phyloP scores from a whole-genome alignment of 2,329 filamentous ascomycete genomes.

The Lasiodiplodia sp. region DNA sequence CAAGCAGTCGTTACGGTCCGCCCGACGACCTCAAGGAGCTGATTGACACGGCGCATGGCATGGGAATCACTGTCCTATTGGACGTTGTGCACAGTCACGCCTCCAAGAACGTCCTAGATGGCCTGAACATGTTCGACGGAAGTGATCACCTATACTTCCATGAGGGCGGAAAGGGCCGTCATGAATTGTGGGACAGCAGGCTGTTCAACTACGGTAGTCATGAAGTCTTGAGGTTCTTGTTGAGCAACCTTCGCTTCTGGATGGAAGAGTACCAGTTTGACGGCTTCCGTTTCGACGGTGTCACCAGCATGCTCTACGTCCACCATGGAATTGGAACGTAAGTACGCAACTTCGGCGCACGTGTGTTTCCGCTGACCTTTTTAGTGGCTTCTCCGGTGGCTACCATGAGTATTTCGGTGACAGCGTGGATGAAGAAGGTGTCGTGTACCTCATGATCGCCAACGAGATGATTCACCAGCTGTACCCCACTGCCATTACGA shows the following conservation, averaged over 20 bases:
- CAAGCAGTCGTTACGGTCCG: slow-evolving; percentile 90
- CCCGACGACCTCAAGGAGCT: slow-evolving; percentile 97
- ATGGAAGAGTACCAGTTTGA: slow-evolving; percentile 99
- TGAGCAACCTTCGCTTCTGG: slow-evolving; percentile 97
- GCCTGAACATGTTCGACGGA: slow-evolving; percentile 94
- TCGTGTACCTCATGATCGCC: slow-evolving; percentile 94
- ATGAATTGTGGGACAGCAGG: slow-evolving; percentile 95
- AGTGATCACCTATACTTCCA: slow-evolving; percentile 98
- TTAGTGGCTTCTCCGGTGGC: slow-evolving; percentile 91
- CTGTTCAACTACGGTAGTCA: slow-evolving; percentile 97
- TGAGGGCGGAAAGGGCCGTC: slow-evolving; percentile 79
- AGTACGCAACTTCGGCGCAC: slow-evolving; percentile 49
- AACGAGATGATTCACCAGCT: slow-evolving; percentile 95
- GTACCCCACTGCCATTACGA: slow-evolving; percentile 86
- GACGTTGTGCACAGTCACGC: slow-evolving; percentile 98
- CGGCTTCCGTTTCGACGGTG: slow-evolving; percentile 96
- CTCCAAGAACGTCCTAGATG: slow-evolving; percentile 95
- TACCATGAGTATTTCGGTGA: slow-evolving; percentile 98
- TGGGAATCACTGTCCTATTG: slow-evolving; percentile 89
- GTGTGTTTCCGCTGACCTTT: slow-evolving; percentile 34
- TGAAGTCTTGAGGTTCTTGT: slow-evolving; percentile 92
- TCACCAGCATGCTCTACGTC: slow-evolving; percentile 96
- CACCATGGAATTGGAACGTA: slow-evolving; percentile 98
- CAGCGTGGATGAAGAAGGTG: slow-evolving; percentile 88
- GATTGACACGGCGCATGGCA: slow-evolving; percentile 89